These are phyloP conservation scores for Mycena sp. DNA, from an alignment of 1,284 basidiomycete species.

Conservation along the genomic window DNA sequence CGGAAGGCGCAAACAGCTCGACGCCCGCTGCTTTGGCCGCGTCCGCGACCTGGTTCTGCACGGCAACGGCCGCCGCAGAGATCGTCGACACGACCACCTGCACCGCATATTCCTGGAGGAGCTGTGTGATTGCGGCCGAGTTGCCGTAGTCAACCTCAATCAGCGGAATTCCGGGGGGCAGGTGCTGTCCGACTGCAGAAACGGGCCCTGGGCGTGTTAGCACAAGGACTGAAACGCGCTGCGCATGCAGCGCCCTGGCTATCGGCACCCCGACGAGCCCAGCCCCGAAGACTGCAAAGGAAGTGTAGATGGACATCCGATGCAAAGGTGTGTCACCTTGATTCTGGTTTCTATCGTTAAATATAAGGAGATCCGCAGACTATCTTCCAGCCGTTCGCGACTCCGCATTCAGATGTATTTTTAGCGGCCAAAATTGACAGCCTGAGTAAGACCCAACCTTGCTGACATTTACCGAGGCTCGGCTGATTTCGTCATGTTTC, in stretches of 20 bases:
- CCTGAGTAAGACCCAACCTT: constrained; percentile 14
- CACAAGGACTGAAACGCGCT: no score
- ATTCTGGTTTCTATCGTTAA: not conserved
- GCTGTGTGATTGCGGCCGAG: constrained; percentile 19
- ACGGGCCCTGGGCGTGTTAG: no score
- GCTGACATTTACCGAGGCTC: constrained; percentile 24
- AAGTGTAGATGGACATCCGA: constrained; percentile 16
- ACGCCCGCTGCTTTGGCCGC: constrained; percentile 39
- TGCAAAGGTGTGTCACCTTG: not conserved
- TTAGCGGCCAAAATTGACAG: not conserved
- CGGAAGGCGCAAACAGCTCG: constrained; percentile 40
- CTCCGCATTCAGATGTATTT: not conserved
- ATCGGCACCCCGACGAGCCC: constrained; percentile 32
- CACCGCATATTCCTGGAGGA: constrained; percentile 32
- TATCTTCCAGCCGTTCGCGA: not conserved
- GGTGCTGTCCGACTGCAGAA: not conserved
- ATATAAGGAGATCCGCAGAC: not conserved
- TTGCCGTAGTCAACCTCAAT: constrained; percentile 35
- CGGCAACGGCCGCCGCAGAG: constrained; percentile 22
- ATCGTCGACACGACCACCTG: constrained; percentile 35
- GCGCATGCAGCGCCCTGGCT: constrained; percentile 29
- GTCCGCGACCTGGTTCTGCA: constrained; percentile 34
- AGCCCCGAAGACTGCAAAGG: constrained; percentile 32
- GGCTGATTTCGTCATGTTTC: not conserved
- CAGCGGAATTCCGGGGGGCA: constrained; percentile 27